Conservation (phyloP, 2,329 filamentous ascomycete genomes). For the Amauroascus niger region DNA sequence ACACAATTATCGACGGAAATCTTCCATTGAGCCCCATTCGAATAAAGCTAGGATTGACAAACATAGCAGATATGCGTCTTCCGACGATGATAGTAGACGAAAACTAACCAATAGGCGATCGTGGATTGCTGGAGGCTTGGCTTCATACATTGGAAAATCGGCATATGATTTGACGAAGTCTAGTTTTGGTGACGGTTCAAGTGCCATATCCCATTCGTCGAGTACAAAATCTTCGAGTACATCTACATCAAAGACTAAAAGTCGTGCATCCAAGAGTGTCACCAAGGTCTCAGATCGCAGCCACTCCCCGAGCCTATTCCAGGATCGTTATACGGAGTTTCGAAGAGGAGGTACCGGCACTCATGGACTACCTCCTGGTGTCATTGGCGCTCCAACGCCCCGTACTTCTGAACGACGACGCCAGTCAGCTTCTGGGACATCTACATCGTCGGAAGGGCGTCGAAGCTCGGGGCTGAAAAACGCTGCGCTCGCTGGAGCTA, state of each 20-base stretch:
- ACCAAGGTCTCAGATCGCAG: constrained; percentile 30
- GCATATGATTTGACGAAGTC: constrained; percentile 35
- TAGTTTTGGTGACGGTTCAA: not conserved
- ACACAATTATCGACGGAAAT: constrained; percentile 46
- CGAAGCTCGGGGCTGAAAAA: constrained; percentile 14
- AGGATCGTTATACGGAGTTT: constrained; percentile 15
- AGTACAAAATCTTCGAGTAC: constrained; percentile 17
- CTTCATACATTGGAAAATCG: constrained; percentile 47
- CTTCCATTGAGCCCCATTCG: constrained; percentile 40
- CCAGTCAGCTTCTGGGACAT: constrained; percentile 4
- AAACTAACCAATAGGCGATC: constrained; percentile 39
- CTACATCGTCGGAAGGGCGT: constrained; percentile 6
- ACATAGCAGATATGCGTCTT: constrained; percentile 48
- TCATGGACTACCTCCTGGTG: not conserved
- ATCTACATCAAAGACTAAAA: constrained; percentile 28
- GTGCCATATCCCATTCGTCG: not conserved
- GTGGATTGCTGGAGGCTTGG: constrained; percentile 47
- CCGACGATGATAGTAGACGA: constrained; percentile 40
- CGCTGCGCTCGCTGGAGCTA: constrained; percentile 34
- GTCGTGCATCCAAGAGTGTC: constrained; percentile 35
- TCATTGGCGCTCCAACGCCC: not conserved
- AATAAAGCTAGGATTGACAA: constrained; percentile 47
- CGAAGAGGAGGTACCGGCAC: constrained; percentile 2
- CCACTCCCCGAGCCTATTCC: constrained; percentile 24
- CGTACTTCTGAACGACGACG: not conserved